Percentiles rank a stretch among this genome's conserved stretches.
phyloP scores from a whole-genome alignment of 148 eudicot genomes.

The Dysphania ambrosioides region DNA sequence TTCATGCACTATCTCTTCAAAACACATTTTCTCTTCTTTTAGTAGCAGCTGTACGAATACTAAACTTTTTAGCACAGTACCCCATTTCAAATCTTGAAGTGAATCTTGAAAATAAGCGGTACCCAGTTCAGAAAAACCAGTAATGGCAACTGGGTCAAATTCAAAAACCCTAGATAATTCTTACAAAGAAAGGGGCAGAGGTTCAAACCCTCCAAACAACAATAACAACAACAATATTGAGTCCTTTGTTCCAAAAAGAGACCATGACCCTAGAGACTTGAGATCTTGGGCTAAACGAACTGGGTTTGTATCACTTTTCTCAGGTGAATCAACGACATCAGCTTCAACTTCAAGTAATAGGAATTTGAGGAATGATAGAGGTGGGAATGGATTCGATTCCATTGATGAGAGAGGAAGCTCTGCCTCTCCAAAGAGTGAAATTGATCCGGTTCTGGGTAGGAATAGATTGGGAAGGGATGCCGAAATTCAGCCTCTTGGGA shows the following conservation, averaged over 20 bases:
- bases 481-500: conserved; percentile 55
- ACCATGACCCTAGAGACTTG: conserved; percentile 78
- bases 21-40: neutral
- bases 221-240: conserved; percentile 37
- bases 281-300: conserved; percentile 96
- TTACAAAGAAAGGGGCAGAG: conserved; percentile 30
- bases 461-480: conserved; percentile 35
- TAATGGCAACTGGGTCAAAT: conserved; percentile 76
- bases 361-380: conserved; percentile 28
- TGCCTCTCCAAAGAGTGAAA: too few relatives aligned
- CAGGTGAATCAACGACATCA: conserved; percentile 47
- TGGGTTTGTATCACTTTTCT: conserved; percentile 79
- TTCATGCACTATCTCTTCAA: neutral
- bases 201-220: conserved; percentile 32
- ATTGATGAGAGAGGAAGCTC: conserved; percentile 34
- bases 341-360: conserved; percentile 32
- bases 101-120: neutral
- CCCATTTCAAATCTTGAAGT: conserved; percentile 11
- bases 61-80: conserved; percentile 1
- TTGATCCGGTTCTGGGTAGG: neutral
- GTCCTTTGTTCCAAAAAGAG: conserved; percentile 60
- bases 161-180: conserved; percentile 39
- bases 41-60: conserved; percentile 1
- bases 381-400: conserved; percentile 36
- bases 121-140: conserved; percentile 33